Base-by-base conservation (phyloP, 1,284 basidiomycete species). In the Leccinum subspadiceum region DNA sequence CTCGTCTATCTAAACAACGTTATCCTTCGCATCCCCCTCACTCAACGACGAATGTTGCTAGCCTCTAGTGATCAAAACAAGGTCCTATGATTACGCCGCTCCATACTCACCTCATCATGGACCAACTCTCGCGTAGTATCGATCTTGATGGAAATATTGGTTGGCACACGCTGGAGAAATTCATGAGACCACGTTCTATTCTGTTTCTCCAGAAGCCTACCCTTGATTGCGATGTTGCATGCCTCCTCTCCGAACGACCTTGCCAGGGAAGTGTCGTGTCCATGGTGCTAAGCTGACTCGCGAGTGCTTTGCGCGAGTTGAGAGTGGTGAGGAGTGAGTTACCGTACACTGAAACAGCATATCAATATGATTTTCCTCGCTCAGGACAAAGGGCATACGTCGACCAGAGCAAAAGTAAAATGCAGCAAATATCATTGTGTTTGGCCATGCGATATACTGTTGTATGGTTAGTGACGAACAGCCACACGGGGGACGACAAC, bases 391-490 rank as follows among this genome's bases (percentile, higher is more conserved):
- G 6, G 13, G 69, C 78, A 59, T 66, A 81, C 79, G 64, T 31
- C 81, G 76, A n/a, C 81, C 81, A 53, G 82, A 75, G 60, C 75
- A 75, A 64, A 80, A 82, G 68, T 80, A 84, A 69, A 83, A 84
- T 7, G 70, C 61, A 15, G 79, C 76, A 65, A 83, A 84, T 59
- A 82, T 70, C 64, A 81, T 75, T 0, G 80, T 74, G 26, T 66
- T 57, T 2, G 79, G 78, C 49, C 76, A 72, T 1, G 68, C 67
- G 9, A 75, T 59, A 61, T 80, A 75, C 81, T 74, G 4, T 46
- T 5, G 6, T 8, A 57, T n/a, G 8, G 33, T 59, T 7, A 8
- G 53, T 33, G 52, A 46, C 29, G 4, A n/a, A n/a, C 15, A 9
- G 31, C n/a, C 4, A 4, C 10, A 35, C 22, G 12, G 24, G 6